phyloP scores from a whole-genome alignment of 2,329 filamentous ascomycete genomes.

The Cadophora malorum region DNA sequence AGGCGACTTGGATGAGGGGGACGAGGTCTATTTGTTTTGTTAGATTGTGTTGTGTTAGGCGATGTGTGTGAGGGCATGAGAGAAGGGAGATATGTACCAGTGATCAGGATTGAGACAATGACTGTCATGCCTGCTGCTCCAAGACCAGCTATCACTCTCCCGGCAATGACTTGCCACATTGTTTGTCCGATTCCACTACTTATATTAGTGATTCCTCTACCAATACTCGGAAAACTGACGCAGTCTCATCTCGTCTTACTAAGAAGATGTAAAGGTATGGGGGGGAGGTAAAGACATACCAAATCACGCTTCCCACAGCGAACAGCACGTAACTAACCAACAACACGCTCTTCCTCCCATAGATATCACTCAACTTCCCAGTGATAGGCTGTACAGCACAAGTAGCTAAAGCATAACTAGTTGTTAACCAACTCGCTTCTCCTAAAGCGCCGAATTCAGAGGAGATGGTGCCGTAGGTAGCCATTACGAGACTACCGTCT shows the following conservation, averaged over 20 bases:
- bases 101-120: constrained; percentile 56
- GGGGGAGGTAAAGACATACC: constrained; percentile 47
- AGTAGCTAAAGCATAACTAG: constrained; percentile 57
- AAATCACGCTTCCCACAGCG: constrained; percentile 48
- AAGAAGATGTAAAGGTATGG: neutral
- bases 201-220: constrained; percentile 40
- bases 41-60: constrained; percentile 5
- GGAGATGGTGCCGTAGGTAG: constrained; percentile 67
- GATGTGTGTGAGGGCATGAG: neutral
- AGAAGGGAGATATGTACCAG: constrained; percentile 48
- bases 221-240: neutral
- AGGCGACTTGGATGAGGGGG: constrained; percentile 58
- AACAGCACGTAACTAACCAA: constrained; percentile 58
- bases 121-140: constrained; percentile 58
- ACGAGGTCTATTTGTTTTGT: constrained; percentile 41
- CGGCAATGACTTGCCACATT: constrained; percentile 58
- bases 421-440: constrained; percentile 64
- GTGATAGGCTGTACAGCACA: constrained; percentile 61
- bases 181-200: constrained; percentile 52
- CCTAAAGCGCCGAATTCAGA: constrained; percentile 64
- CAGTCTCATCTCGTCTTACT: neutral
- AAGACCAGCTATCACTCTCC: constrained; percentile 58
- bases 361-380: constrained; percentile 64
- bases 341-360: constrained; percentile 59
- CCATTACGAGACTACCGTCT: constrained; percentile 69